Evolutionary conservation across 106 monocot species (phyloP).

Genomic region (Vanilla planifolia): DNA sequence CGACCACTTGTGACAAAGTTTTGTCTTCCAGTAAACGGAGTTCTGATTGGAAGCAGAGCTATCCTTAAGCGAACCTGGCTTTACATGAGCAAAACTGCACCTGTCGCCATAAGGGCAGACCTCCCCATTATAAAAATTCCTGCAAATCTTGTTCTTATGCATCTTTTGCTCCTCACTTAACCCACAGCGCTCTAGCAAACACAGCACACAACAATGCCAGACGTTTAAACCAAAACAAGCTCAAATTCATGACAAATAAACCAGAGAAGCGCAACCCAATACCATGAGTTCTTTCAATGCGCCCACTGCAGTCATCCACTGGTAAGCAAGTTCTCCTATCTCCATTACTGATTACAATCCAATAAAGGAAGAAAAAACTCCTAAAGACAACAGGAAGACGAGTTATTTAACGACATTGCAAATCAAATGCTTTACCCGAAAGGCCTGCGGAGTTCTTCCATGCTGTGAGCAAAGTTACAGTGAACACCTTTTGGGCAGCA

Average conservation of each 20-base stretch:
- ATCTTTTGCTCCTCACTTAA: background rate
- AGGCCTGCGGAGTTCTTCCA: slow-evolving; percentile 7
- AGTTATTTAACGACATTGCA: too few species aligned
- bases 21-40: slow-evolving; percentile 21
- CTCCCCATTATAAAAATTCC: slow-evolving; percentile 22
- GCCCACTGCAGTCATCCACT: background rate
- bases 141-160: slow-evolving; percentile 23
- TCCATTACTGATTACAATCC: background rate
- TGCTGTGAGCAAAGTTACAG: slow-evolving; percentile 18
- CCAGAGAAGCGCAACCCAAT: background rate
- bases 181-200: background rate
- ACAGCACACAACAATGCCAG: background rate
- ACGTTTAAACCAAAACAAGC: background rate
- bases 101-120: slow-evolving; percentile 30
- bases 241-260: slow-evolving; percentile 1
- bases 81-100: slow-evolving; percentile 27
- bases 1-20: slow-evolving; percentile 28
- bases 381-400: background rate
- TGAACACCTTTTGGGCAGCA: slow-evolving; percentile 12
- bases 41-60: background rate
- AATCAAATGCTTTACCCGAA: background rate
- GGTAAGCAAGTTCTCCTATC: background rate
- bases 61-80: slow-evolving; percentile 14
- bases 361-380: background rate
- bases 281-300: background rate